Percentiles rank a stretch among this genome's conserved stretches.
These are phyloP conservation scores for Cnidoscolus chayamansa DNA, from an alignment of 441 rosid species.

Conservation along the genomic window DNA sequence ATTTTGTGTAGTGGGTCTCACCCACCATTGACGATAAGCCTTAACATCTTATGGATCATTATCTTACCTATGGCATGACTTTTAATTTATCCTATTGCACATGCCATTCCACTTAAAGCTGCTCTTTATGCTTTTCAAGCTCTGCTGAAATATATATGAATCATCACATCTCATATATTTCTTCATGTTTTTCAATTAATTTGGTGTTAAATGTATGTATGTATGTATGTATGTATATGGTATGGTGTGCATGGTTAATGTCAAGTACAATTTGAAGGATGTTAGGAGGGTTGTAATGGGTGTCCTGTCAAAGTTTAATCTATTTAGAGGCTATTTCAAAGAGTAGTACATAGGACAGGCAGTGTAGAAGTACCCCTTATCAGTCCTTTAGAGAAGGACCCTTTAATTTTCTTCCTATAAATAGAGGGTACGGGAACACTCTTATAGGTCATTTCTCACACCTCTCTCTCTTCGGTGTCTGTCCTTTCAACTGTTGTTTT, in stretches of 20 bases:
- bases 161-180: neutral
- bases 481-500: neutral
- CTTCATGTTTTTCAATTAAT: neutral
- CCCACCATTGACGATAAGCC: too few species aligned
- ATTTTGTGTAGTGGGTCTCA: too few species aligned
- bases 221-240: neutral
- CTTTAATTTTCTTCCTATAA: slow-evolving; percentile 26
- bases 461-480: neutral
- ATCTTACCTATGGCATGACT: slow-evolving; percentile 6
- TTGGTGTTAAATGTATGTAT: neutral
- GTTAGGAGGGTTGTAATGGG: slow-evolving; percentile 14
- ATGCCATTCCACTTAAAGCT: slow-evolving; percentile 36
- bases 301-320: slow-evolving; percentile 7
- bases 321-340: slow-evolving; percentile 15
- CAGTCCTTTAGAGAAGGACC: neutral
- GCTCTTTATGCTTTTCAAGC: slow-evolving; percentile 16
- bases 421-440: slow-evolving; percentile 7
- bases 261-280: slow-evolving; percentile 21
- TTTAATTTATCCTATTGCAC: slow-evolving; percentile 28
- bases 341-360: neutral
- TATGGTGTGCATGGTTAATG: slow-evolving; percentile 8
- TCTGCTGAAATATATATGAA: neutral
- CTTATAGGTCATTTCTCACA: too few species aligned
- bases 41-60: too few species aligned
- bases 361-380: neutral